phyloP scores from a whole-genome alignment of 371 early-diverging fungal genomes.

The Apophysomyces ossiformis region DNA sequence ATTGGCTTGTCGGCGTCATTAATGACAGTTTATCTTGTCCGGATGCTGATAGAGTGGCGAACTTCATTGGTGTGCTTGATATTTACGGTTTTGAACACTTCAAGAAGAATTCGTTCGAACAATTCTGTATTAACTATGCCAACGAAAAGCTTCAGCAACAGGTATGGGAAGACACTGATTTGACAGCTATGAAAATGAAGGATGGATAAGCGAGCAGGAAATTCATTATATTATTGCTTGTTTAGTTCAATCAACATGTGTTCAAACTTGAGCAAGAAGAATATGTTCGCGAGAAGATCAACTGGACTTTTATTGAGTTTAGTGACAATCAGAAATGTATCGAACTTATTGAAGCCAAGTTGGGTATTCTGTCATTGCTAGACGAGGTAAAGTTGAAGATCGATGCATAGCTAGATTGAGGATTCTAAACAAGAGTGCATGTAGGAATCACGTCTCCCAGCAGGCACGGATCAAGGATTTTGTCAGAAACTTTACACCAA shows the following conservation, averaged over 20 bases:
- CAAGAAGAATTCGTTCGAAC: slow-evolving; percentile 98
- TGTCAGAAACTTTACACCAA: slow-evolving; percentile 87
- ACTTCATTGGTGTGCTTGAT: slow-evolving; percentile 96
- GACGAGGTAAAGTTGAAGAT: slow-evolving; percentile 80
- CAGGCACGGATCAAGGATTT: slow-evolving; percentile 83
- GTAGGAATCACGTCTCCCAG: slow-evolving; percentile 86
- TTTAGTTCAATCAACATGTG: slow-evolving; percentile 65
- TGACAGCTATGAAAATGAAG: background rate
- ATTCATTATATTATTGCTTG: background rate
- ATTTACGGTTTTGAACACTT: slow-evolving; percentile 98
- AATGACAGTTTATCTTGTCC: slow-evolving; percentile 78
- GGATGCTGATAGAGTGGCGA: slow-evolving; percentile 41
- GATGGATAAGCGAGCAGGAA: too few relatives aligned
- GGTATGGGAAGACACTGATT: slow-evolving; percentile 12
- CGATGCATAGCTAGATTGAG: background rate
- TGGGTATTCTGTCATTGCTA: slow-evolving; percentile 93
- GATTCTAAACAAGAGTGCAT: background rate
- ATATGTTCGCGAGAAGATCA: slow-evolving; percentile 92
- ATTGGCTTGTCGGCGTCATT: slow-evolving; percentile 88
- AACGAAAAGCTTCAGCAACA: slow-evolving; percentile 98
- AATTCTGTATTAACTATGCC: slow-evolving; percentile 99
- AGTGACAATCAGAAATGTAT: slow-evolving; percentile 99
- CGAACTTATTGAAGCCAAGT: slow-evolving; percentile 94
- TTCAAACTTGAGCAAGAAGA: slow-evolving; percentile 95
- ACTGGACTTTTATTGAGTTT: slow-evolving; percentile 94